Evolutionary conservation across 257 asterid species (phyloP), one percentile per base, ranked within the genome.

Genomic region (Lantana camara): DNA sequence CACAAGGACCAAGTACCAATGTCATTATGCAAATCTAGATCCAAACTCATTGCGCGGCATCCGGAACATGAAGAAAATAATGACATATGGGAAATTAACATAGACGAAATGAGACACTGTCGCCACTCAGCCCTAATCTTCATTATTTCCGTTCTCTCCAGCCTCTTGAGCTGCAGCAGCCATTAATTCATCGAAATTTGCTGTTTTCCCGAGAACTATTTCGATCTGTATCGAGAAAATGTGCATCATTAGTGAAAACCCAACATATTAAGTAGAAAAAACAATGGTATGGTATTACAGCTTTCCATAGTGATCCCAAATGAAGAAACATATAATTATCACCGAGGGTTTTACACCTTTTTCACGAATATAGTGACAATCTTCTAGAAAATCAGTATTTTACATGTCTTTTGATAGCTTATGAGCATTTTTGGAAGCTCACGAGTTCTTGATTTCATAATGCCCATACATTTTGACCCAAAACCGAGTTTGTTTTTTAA

Each of bases 101-200:
- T 2, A 27, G 32, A 27, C 5, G 32, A n/a, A n/a, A 50, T 3
- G 16, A 62, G 9, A 35, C 45, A 57, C 29, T 2, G 1, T 38
- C 37, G 34, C 60, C 37, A 0, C 27, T 64, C 67, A 59, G 67
- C 67, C 74, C 69, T 75, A 69, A 56, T 75, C 83, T 51, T 78
- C 80, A 7, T 40, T 76, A 53, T 79, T 64, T 46, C 66, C 89
- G 20, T 67, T 68, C 63, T 84, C 91, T 57, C 73, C 60, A 27
- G 41, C 82, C 47, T 74, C 86, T 66, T 71, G 79, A 3, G 88
- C 81, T 14, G 82, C 77, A 21, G 87, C 88, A 21, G 87, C 88
- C 89, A 84, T 89, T 54, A 89, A 67, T 46, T 77, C 89, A 32
- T 90, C 95, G 22, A 87, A 90, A 40, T 90, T 87, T 24, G 78